Evolutionary conservation across 2,329 filamentous ascomycete species (phyloP).

Genomic region (Knufia fluminis): DNA sequence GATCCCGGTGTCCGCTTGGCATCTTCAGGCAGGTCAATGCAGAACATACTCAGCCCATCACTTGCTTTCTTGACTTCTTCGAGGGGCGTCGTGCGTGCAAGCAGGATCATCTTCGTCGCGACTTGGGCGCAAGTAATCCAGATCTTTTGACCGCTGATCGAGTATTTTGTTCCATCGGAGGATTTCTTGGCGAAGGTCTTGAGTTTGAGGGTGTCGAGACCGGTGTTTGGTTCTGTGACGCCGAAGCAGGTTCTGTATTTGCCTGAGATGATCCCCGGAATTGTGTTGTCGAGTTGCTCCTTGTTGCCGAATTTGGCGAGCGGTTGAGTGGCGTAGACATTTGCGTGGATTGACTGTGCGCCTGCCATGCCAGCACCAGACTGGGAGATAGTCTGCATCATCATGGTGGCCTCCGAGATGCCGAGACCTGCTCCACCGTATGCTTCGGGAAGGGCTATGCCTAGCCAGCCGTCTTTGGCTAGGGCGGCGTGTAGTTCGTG

Average conservation of each 20-base stretch:
- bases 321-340: constrained; percentile 63
- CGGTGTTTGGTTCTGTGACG: constrained; percentile 75
- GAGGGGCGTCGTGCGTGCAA: constrained; percentile 64
- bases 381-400: constrained; percentile 75
- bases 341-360: constrained; percentile 54
- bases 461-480: constrained; percentile 68
- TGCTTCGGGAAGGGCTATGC: constrained; percentile 66
- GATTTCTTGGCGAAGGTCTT: constrained; percentile 53
- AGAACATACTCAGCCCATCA: constrained; percentile 73
- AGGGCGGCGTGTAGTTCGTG: constrained; percentile 66
- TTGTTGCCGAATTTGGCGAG: constrained; percentile 62
- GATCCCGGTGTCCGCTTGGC: constrained; percentile 49
- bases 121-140: constrained; percentile 85
- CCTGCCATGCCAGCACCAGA: constrained; percentile 71
- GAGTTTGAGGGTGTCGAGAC: constrained; percentile 66
- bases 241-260: constrained; percentile 68
- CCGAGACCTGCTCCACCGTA: constrained; percentile 64
- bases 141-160: constrained; percentile 70
- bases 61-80: constrained; percentile 60
- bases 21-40: constrained; percentile 53
- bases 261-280: constrained; percentile 64
- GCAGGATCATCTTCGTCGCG: constrained; percentile 70
- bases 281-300: constrained; percentile 53
- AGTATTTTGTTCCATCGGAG: constrained; percentile 49
- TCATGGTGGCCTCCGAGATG: constrained; percentile 75